Percentiles rank a stretch among this genome's conserved stretches.
Evolutionary conservation across 2,329 filamentous ascomycete genomes (phyloP).

Genomic region (Hypoxylon sp.): DNA sequence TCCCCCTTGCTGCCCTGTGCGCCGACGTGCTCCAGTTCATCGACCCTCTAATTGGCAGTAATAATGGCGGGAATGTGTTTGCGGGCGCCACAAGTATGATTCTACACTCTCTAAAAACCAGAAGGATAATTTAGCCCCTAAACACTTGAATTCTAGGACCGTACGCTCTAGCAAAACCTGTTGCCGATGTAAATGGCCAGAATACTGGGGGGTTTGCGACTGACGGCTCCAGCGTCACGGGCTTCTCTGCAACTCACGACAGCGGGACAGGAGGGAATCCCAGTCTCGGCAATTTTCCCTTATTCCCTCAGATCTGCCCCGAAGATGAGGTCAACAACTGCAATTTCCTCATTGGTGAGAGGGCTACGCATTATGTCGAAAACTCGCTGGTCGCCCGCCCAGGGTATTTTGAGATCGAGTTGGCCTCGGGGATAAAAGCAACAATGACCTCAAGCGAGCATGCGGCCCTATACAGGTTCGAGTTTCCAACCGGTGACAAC

Average conservation of each 20-base stretch:
- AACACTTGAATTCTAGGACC: constrained; percentile 54
- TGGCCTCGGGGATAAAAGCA: constrained; percentile 67
- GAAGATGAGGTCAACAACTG: constrained; percentile 69
- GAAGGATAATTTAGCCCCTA: too few species aligned
- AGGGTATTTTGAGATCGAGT: constrained; percentile 71
- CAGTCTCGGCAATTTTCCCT: constrained; percentile 63
- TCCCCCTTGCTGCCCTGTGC: constrained; percentile 31
- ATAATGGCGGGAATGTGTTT: constrained; percentile 71
- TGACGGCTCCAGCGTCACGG: constrained; percentile 64
- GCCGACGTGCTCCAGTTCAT: constrained; percentile 51
- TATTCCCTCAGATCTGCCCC: constrained; percentile 61
- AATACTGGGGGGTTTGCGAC: constrained; percentile 63
- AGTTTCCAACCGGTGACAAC: constrained; percentile 60
- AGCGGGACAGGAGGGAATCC: constrained; percentile 62
- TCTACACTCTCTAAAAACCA: too few species aligned
- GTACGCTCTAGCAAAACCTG: constrained; percentile 70
- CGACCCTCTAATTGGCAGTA: constrained; percentile 69
- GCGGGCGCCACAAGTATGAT: constrained; percentile 62
- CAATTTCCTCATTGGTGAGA: constrained; percentile 64
- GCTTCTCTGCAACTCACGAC: constrained; percentile 65
- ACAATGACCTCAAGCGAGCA: constrained; percentile 74
- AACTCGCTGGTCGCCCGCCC: constrained; percentile 64
- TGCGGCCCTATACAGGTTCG: constrained; percentile 73
- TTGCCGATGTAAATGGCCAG: constrained; percentile 65
- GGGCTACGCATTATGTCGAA: constrained; percentile 58